These are phyloP conservation scores for Eutypella sp. DNA, from an alignment of 2,329 filamentous ascomycete species.

Conservation along the genomic window DNA sequence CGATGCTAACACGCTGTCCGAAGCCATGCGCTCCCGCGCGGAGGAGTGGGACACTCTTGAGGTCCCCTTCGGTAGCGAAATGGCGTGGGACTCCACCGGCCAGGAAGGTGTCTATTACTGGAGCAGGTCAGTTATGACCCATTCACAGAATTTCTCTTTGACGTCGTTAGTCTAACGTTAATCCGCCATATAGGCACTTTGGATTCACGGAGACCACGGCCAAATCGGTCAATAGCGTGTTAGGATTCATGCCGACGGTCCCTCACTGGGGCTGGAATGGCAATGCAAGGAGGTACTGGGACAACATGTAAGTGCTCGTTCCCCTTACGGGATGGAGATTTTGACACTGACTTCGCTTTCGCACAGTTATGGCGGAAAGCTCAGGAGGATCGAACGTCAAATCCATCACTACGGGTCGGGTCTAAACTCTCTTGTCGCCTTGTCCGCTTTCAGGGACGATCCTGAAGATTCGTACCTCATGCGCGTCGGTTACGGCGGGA, in stretches of 20 bases:
- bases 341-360: neutral
- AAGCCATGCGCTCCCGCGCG: conserved; percentile 44
- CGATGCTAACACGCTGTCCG: conserved; percentile 36
- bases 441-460: conserved; percentile 44
- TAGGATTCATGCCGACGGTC: conserved; percentile 53
- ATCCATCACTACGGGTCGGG: conserved; percentile 58
- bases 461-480: conserved; percentile 45
- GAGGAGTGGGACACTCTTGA: conserved; percentile 43
- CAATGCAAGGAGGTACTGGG: conserved; percentile 57
- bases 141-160: neutral
- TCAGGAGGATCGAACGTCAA: conserved; percentile 40
- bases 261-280: conserved; percentile 60
- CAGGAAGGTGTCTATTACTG: conserved; percentile 60
- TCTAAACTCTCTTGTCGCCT: conserved; percentile 51
- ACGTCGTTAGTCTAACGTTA: neutral
- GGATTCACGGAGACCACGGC: conserved; percentile 36
- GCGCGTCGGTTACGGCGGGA: conserved; percentile 50
- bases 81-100: conserved; percentile 59
- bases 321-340: neutral
- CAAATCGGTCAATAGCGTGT: conserved; percentile 49
- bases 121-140: conserved; percentile 35
- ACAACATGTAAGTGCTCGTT: conserved; percentile 40
- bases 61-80: conserved; percentile 55
- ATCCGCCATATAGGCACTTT: conserved; percentile 37
- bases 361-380: conserved; percentile 36